Evolutionary conservation across 129 eudicot species (phyloP), one percentile per base, ranked within the genome.

Genomic region (Flaveria brownii): DNA sequence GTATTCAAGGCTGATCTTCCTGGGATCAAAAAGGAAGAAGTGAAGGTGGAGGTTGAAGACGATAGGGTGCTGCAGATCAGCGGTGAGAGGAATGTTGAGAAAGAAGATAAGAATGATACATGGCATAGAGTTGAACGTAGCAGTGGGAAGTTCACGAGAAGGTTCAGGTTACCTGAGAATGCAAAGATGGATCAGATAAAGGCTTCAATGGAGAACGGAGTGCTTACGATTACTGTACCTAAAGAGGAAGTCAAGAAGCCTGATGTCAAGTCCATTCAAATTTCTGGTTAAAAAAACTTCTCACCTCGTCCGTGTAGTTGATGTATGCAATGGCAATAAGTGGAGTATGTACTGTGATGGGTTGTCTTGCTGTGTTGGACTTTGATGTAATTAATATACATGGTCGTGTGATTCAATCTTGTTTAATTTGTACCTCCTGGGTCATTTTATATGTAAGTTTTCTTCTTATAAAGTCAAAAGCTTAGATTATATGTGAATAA

Each of bases 21-120:
- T 0, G 91, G 91, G n/a, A 68, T 87, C 25, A 84, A 84, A 4
- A 82, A 87, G 74, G 91, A 87, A 50, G 87, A 87, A 20, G 85
- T 87, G 60, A 87, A 87, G 78, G 91, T 87, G 1, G 85, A 87
- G 55, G 73, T 87, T 10, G 88, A 87, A 59, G 88, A 84, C 7
- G 88, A 74, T 22, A 69, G 83, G 0, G 78, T 87, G 50, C 25
- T 85, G 52, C 87, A 82, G 83, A 87, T 84, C 43, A 87, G 85
- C 23, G 91, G 88, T 0, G 88, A 87, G 85, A 82, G 91, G 74
- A 87, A 12, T 46, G 70, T 51, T 1, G 87, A 87, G 85, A 62
- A 60, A 36, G 88, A 84, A 70, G 88, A 87, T 22, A 82, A 87
- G 80, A 61, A 71, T 0, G 83, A 78, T 9, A 78, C 80, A 67